Percentiles rank a stretch among this genome's conserved stretches.
Conservation (phyloP, 805 yeast genomes). For the Candida germanica region DNA sequence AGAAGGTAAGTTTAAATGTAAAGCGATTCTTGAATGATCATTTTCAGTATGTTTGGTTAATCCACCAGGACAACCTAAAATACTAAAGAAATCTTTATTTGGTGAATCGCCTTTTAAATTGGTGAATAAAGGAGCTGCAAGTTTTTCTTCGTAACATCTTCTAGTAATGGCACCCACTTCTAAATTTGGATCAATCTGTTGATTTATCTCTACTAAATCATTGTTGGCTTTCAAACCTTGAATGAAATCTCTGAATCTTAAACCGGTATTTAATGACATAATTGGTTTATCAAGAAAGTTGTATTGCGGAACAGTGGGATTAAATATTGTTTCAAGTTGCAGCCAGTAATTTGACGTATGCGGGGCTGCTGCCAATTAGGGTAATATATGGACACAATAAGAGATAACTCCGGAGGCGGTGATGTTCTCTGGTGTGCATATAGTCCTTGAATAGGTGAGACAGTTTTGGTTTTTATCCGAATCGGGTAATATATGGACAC, state of each 20-base stretch:
- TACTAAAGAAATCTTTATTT: constrained; percentile 9
- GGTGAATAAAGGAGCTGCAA: constrained; percentile 21
- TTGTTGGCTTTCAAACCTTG: constrained; percentile 18
- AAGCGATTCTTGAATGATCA: constrained; percentile 24
- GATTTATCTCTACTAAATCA: constrained; percentile 20
- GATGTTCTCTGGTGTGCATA: too few species aligned
- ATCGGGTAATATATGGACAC: too few species aligned
- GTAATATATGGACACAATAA: too few species aligned
- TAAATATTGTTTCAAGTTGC: too few species aligned
- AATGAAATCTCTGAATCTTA: constrained; percentile 22
- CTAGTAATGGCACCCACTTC: constrained; percentile 28
- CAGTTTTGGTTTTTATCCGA: too few species aligned
- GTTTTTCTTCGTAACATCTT: constrained; percentile 18
- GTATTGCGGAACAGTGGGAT: too few species aligned
- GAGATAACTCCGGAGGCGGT: too few species aligned
- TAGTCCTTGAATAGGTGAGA: too few species aligned
- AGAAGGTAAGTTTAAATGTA: constrained; percentile 18
- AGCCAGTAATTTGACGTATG: too few species aligned
- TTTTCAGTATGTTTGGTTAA: constrained; percentile 11
- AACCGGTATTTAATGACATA: constrained; percentile 15
- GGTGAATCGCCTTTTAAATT: constrained; percentile 15
- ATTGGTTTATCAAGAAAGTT: too few species aligned
- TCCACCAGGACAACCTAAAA: constrained; percentile 23
- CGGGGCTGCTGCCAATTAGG: too few species aligned
- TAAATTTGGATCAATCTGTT: constrained; percentile 21